phyloP scores from a whole-genome alignment of 352 stramenopile genomes.

The Globisporangium solare region DNA sequence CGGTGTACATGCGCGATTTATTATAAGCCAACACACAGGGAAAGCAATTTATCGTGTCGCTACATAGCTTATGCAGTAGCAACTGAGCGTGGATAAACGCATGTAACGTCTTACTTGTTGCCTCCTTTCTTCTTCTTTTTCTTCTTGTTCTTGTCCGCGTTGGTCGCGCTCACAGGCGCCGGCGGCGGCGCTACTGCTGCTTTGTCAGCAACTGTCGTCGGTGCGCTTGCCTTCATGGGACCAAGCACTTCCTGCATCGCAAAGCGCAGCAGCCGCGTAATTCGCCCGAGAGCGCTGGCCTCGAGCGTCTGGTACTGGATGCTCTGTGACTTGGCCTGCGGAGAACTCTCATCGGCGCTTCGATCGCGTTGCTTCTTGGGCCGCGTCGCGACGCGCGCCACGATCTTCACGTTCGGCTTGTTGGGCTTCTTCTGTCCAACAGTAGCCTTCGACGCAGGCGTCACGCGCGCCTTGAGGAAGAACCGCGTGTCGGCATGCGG shows the following conservation, averaged over 20 bases:
- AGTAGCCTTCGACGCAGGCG: not conserved
- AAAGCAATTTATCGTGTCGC: too few relatives aligned
- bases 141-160: constrained; percentile 20
- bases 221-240: constrained; percentile 31
- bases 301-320: constrained; percentile 17
- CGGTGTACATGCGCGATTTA: constrained; percentile 85
- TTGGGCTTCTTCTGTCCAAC: constrained; percentile 18
- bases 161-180: not conserved
- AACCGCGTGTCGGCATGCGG: constrained; percentile 44
- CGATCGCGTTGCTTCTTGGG: not conserved
- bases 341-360: constrained; percentile 5
- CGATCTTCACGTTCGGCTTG: constrained; percentile 27
- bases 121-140: constrained; percentile 43
- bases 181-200: not conserved
- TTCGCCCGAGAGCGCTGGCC: constrained; percentile 24
- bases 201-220: constrained; percentile 2
- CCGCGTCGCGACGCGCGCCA: constrained; percentile 34
- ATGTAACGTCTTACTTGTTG: constrained; percentile 24
- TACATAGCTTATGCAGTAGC: too few relatives aligned
- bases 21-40: constrained; percentile 27
- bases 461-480: constrained; percentile 47
- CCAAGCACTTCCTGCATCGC: constrained; percentile 65
- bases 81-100: not conserved
- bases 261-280: constrained; percentile 56
- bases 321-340: constrained; percentile 13